These are phyloP conservation scores for Aphanomyces stellatus DNA, from an alignment of 352 stramenopile genomes.

Conservation along the genomic window DNA sequence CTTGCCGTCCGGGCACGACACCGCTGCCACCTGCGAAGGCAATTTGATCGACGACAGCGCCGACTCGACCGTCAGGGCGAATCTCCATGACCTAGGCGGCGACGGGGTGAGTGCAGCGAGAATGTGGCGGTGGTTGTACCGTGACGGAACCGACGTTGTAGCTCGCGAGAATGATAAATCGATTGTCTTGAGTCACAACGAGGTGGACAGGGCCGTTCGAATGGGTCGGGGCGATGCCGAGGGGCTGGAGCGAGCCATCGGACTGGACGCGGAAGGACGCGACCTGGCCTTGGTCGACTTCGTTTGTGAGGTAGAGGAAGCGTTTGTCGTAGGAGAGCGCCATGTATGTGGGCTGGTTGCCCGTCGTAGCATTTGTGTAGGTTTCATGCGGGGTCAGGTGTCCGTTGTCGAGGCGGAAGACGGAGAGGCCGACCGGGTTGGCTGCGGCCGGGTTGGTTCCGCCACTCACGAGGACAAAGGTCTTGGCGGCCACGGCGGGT, in stretches of 20 bases:
- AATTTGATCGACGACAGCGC: background rate
- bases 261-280: background rate
- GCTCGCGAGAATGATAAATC: conserved; percentile 7
- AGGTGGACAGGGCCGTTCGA: conserved; percentile 8
- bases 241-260: background rate
- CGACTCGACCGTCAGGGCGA: background rate
- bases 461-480: background rate
- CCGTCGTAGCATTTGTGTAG: conserved; percentile 7
- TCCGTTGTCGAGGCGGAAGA: conserved; percentile 2
- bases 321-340: background rate
- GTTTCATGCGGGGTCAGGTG: background rate
- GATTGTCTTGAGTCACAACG: background rate
- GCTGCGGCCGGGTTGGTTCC: background rate
- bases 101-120: no score
- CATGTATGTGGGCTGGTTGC: conserved; percentile 16
- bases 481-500: no score
- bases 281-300: background rate
- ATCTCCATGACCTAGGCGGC: conserved; percentile 6
- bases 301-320: conserved; percentile 17
- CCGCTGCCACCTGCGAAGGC: background rate
- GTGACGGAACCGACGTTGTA: conserved; percentile 8
- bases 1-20: conserved; percentile 12
- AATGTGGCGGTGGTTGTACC: background rate
- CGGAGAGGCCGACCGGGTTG: conserved; percentile 8
- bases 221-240: conserved; percentile 7